Evolutionary conservation across 2,329 filamentous ascomycete genomes (phyloP).

Genomic region (Cordyceps fumosorosea): DNA sequence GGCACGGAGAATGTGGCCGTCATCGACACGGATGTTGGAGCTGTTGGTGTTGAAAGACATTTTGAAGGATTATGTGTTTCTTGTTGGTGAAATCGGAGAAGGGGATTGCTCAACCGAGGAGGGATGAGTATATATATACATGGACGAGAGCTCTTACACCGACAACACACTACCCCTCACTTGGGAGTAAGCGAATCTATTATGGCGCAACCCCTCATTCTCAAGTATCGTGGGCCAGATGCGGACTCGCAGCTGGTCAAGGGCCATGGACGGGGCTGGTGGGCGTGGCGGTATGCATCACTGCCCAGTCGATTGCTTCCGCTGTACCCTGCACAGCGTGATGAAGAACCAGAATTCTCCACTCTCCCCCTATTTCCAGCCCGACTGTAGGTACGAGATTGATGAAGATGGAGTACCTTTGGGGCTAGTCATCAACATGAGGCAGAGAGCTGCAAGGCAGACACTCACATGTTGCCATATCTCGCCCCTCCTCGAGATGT

Average conservation of each 20-base stretch:
- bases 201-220: constrained; percentile 1
- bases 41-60: constrained; percentile 41
- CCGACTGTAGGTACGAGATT: neutral
- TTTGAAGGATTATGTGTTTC: neutral
- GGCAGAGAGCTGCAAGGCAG: too few species aligned
- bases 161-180: constrained; percentile 1
- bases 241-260: neutral
- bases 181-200: neutral
- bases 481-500: too few species aligned
- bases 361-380: neutral
- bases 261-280: constrained; percentile 4
- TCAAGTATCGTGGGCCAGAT: neutral
- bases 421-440: neutral
- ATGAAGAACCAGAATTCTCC: neutral
- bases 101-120: neutral
- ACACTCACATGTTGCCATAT: too few species aligned
- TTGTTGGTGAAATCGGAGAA: neutral
- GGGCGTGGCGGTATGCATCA: constrained; percentile 4
- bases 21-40: constrained; percentile 40
- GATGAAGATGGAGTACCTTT: too few species aligned
- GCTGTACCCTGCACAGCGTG: neutral
- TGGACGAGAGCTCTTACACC: neutral
- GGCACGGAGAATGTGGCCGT: constrained; percentile 42
- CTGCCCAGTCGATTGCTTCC: neutral
- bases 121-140: neutral